Conservation (phyloP, 805 yeast genomes). For the Sungouiella blattae region DNA sequence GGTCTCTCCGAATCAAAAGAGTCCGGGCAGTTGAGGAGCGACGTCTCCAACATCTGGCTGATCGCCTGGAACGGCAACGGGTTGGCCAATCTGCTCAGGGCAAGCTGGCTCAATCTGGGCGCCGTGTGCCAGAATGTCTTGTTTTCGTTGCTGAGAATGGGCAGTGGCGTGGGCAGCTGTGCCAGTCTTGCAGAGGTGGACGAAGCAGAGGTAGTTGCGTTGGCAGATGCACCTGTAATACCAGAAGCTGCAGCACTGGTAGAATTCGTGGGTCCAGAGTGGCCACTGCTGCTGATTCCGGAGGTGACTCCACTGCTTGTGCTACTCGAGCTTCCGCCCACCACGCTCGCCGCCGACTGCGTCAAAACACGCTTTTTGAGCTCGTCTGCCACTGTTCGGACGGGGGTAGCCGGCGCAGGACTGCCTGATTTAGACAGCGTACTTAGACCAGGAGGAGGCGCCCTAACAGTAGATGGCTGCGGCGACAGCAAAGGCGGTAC, state of each 20-base stretch:
- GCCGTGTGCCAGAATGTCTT: slow-evolving; percentile 21
- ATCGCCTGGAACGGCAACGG: slow-evolving; percentile 56
- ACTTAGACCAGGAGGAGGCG: background rate
- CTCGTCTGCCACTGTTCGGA: slow-evolving; percentile 13
- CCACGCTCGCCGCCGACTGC: slow-evolving; percentile 10
- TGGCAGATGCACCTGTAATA: too few relatives aligned
- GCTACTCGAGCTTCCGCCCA: background rate
- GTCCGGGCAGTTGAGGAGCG: slow-evolving; percentile 88
- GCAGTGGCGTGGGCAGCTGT: slow-evolving; percentile 17
- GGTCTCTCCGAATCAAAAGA: slow-evolving; percentile 88
- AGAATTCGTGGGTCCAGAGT: too few relatives aligned
- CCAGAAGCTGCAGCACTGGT: too few relatives aligned
- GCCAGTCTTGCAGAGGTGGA: slow-evolving; percentile 2
- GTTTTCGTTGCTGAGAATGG: slow-evolving; percentile 13
- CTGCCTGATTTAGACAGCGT: background rate
- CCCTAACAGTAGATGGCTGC: background rate
- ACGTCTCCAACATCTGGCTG: slow-evolving; percentile 63
- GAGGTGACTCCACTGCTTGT: background rate
- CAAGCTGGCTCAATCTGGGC: slow-evolving; percentile 23
- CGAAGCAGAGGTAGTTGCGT: background rate
- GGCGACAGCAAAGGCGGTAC: too few relatives aligned
- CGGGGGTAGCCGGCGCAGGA: slow-evolving; percentile 7
- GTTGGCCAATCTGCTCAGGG: slow-evolving; percentile 43
- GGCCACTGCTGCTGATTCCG: background rate
- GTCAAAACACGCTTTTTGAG: slow-evolving; percentile 15